phyloP scores from a whole-genome alignment of 495 filamentous ascomycete species.

The Sabuloglossum arenarium region DNA sequence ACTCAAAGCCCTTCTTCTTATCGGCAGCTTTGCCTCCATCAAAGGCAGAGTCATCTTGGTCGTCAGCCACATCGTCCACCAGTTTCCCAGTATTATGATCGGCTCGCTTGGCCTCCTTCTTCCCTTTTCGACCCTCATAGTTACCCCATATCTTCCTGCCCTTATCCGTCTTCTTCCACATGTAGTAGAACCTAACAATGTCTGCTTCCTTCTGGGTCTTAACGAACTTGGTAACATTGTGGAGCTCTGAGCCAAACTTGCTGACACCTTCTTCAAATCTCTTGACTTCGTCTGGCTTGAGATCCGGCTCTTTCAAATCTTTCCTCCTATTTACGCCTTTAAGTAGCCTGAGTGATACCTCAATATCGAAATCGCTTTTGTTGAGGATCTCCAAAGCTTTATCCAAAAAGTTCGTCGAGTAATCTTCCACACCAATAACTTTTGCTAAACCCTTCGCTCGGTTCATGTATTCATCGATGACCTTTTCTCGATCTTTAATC shows the following conservation, averaged over 20 bases:
- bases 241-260: conserved; percentile 80
- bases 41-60: conserved; percentile 89
- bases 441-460: conserved; percentile 39
- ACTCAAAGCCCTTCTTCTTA: conserved; percentile 68
- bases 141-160: conserved; percentile 79
- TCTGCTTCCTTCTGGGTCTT: conserved; percentile 56
- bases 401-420: conserved; percentile 73
- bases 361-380: conserved; percentile 43
- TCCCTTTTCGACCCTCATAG: conserved; percentile 66
- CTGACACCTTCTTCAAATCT: conserved; percentile 82
- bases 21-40: conserved; percentile 67
- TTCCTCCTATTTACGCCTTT: conserved; percentile 42
- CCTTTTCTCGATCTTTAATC: conserved; percentile 22
- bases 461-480: conserved; percentile 55
- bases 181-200: conserved; percentile 85
- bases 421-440: conserved; percentile 39
- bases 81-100: conserved; percentile 45
- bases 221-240: conserved; percentile 64
- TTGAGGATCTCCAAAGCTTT: conserved; percentile 61
- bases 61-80: conserved; percentile 81
- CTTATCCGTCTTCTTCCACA: conserved; percentile 87
- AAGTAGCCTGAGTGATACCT: conserved; percentile 54
- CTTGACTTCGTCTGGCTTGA: conserved; percentile 58
- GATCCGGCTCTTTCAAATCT: conserved; percentile 68
- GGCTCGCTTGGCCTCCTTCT: conserved; percentile 50